phyloP scores from a whole-genome alignment of 2,329 filamentous ascomycete genomes.

The Cladosporium halotolerans region DNA sequence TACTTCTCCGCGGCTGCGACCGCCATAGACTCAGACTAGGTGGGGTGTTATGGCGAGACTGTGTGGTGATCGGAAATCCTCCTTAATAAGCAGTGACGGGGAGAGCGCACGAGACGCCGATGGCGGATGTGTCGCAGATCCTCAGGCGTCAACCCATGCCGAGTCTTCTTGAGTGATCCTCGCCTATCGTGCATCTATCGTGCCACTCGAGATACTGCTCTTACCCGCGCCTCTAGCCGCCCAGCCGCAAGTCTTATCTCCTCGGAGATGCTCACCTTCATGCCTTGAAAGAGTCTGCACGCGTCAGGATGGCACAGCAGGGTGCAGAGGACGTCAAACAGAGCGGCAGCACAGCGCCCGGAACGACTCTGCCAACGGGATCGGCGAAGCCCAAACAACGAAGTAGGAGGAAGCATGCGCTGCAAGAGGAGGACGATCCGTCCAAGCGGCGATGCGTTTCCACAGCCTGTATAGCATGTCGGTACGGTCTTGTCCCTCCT shows the following conservation, averaged over 20 bases:
- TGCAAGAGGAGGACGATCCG: slow-evolving; percentile 32
- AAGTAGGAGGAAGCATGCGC: slow-evolving; percentile 18
- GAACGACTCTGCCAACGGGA: background rate
- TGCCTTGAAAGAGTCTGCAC: background rate
- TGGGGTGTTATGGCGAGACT: too few species aligned
- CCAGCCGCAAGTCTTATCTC: background rate
- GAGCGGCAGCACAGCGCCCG: background rate
- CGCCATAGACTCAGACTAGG: too few species aligned
- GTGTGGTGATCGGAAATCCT: too few species aligned
- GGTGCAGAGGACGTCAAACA: slow-evolving; percentile 1
- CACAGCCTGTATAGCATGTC: slow-evolving; percentile 30
- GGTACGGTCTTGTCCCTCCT: slow-evolving; percentile 15
- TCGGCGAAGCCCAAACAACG: slow-evolving; percentile 19
- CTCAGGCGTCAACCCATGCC: too few species aligned
- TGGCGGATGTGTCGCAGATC: too few species aligned
- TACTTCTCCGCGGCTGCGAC: too few species aligned
- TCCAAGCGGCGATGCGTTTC: slow-evolving; percentile 38
- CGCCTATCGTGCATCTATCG: background rate
- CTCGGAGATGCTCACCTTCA: slow-evolving; percentile 6
- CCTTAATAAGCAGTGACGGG: too few species aligned
- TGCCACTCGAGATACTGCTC: too few species aligned
- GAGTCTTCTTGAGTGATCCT: too few species aligned
- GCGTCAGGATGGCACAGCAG: slow-evolving; percentile 6
- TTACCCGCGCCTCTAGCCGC: too few species aligned
- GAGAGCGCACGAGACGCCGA: too few species aligned